Evolutionary conservation across 2,329 filamentous ascomycete genomes (phyloP).

Genomic region (Colletotrichum tropicale): DNA sequence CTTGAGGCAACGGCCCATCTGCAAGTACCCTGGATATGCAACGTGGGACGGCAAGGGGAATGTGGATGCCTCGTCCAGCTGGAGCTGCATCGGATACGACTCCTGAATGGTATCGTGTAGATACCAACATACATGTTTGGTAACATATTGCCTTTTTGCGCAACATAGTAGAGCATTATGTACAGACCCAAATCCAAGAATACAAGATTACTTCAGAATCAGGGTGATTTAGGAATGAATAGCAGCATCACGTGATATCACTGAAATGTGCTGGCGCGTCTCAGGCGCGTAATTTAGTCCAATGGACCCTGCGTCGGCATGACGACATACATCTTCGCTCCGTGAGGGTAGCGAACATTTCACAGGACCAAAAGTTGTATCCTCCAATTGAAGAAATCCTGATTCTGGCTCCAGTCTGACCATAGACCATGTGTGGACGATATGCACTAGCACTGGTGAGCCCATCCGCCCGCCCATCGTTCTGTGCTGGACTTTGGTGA

Average conservation of each 20-base stretch:
- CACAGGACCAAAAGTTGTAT: background rate
- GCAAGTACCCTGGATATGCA: background rate
- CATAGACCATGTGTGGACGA: conserved; percentile 37
- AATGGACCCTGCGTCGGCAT: background rate
- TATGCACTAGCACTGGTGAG: conserved; percentile 41
- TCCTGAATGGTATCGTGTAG: background rate
- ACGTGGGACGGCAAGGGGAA: background rate
- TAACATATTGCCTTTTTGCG: background rate
- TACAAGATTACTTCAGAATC: background rate
- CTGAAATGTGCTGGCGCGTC: background rate
- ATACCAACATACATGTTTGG: background rate
- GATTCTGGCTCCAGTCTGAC: background rate
- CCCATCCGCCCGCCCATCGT: conserved; percentile 11
- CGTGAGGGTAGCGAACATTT: background rate
- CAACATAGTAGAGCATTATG: background rate
- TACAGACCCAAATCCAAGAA: background rate
- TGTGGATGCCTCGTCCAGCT: background rate
- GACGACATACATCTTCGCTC: background rate
- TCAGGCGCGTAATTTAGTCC: background rate
- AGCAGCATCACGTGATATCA: background rate
- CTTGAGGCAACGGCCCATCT: background rate
- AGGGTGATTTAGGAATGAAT: background rate
- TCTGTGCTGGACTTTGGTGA: background rate
- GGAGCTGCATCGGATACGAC: background rate
- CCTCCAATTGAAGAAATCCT: background rate